These are phyloP conservation scores for Holtermannia corniformis DNA, from an alignment of 768 basidiomycete species.

Conservation along the genomic window DNA sequence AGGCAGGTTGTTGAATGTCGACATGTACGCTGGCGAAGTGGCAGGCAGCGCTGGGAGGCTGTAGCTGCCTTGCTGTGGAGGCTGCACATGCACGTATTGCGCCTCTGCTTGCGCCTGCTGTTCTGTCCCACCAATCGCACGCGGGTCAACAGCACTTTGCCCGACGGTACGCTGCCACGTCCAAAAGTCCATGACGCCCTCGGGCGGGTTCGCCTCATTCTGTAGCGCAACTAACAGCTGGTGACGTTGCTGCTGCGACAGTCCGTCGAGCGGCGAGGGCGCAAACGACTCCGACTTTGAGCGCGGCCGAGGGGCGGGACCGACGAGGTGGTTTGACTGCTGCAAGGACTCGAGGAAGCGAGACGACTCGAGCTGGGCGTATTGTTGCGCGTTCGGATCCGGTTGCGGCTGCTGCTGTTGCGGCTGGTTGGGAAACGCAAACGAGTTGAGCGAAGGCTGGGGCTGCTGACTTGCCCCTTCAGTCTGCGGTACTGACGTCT, in stretches of 20 bases:
- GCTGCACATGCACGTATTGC: not conserved
- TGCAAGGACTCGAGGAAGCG: not conserved
- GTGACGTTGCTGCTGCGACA: not conserved
- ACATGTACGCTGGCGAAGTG: not conserved
- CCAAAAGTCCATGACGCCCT: not conserved
- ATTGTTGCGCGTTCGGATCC: not conserved
- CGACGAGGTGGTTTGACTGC: not conserved
- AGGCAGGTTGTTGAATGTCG: not conserved
- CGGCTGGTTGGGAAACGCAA: not conserved
- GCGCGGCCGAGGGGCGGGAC: conserved; percentile 13
- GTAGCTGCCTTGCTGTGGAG: no score
- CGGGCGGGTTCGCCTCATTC: not conserved
- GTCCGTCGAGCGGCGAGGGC: conserved; percentile 5
- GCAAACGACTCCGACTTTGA: conserved; percentile 34
- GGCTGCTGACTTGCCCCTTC: no score
- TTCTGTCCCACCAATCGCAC: not conserved
- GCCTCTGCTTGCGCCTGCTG: not conserved
- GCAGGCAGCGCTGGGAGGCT: not conserved
- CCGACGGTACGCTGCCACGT: not conserved
- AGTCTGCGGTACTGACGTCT: no score
- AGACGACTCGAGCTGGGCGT: not conserved
- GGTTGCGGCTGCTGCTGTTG: not conserved
- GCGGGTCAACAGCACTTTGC: not conserved
- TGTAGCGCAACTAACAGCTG: not conserved
- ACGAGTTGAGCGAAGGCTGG: not conserved